Base-by-base conservation (phyloP, 2,329 filamentous ascomycete genomes). In the Corynespora cassiicola region DNA sequence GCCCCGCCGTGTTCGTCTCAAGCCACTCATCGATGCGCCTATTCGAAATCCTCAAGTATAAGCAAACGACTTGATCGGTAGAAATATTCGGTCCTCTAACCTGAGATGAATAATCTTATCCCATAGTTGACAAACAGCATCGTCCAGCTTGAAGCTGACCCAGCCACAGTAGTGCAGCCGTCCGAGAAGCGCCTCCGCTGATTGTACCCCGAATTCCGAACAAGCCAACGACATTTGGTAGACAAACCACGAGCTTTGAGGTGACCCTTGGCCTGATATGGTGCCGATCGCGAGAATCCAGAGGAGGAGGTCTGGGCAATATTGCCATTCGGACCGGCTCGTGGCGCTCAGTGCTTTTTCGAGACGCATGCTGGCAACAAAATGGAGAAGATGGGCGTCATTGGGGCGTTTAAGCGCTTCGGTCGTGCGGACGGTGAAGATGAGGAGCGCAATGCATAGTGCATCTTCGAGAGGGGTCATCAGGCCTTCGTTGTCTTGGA, bases 231-330 rank as follows among this genome's bases (percentile, higher is more conserved):
- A 65, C 4, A 47, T 45, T 36, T 67, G 63, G 30, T 61, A 51
- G 5, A 59, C 51, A 36, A 64, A 68, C 65, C 65, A 69, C 2
- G 41, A 38, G 36, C 54, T 52, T 20, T 63, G 56, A 6, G 41
- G 39, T 4, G 62, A 64, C 17, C 61, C 61, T 33, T 65, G 57
- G 9, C 62, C 58, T 15, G 63, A 66, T 32, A 68, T 64, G 3
- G 63, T 54, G 22, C 63, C 65, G 12, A 68, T 62, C 3, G 59
- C 53, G 8, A 69, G 48, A 26, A 69, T 64, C 64, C 64, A 69
- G n/a, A 69, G 39, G 9, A 68, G 56, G 4, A 69, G 43, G 24
- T 67, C 63, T 15, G 63, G 64, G 28, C 58, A 66, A 6, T 39
- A 23, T 7, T 54, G 45, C 64, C 64, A 68, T 26, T 67, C 54